Evolutionary conservation across 441 rosid genomes (phyloP).

Genomic region (Macaranga tanarius): DNA sequence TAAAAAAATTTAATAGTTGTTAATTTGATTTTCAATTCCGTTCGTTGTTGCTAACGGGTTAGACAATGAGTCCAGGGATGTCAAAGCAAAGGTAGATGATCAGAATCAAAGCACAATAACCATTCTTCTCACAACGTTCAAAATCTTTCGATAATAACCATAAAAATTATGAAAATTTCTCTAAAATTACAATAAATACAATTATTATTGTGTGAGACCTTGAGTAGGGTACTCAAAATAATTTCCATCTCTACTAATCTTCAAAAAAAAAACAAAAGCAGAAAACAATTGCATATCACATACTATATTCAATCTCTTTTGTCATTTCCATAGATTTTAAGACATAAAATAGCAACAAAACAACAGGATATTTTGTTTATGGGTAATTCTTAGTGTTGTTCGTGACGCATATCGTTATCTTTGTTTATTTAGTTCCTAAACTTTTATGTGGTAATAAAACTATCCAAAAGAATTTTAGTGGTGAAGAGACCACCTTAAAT

Average conservation of each 20-base stretch:
- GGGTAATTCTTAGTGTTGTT: no score
- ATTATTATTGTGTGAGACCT: neutral
- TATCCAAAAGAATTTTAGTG: constrained; percentile 17
- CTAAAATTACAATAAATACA: neutral
- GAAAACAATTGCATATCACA: constrained; percentile 10
- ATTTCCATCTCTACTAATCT: neutral
- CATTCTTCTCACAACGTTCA: no score
- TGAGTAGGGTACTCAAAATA: neutral
- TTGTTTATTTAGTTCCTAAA: neutral
- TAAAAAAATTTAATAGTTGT: no score
- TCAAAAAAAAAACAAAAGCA: neutral
- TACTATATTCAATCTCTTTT: constrained; percentile 12
- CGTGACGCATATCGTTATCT: no score
- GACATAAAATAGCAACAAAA: neutral
- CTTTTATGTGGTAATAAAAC: constrained; percentile 33
- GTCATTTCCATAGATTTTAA: neutral
- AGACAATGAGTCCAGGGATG: neutral
- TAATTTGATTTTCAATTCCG: no score
- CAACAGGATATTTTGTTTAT: neutral
- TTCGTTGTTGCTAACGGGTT: neutral
- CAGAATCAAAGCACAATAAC: neutral
- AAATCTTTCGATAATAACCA: neutral
- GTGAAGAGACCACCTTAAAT: constrained; percentile 26
- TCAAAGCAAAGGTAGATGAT: neutral
- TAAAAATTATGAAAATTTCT: neutral